Evolutionary conservation across 2,329 filamentous ascomycete genomes (phyloP).

Genomic region (Phaeoacremonium minimum): DNA sequence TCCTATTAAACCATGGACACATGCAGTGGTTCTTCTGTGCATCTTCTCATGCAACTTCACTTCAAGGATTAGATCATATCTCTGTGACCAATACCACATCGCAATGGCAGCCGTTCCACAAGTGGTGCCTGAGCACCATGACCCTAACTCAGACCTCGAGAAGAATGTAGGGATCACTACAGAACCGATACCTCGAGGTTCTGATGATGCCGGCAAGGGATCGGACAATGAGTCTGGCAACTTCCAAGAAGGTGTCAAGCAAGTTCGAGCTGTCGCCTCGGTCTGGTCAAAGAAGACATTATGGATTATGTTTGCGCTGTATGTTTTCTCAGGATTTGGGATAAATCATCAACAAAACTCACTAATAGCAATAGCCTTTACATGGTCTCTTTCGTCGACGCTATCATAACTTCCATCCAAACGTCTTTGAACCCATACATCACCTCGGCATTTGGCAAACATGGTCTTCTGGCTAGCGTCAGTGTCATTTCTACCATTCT

Average conservation of each 20-base stretch:
- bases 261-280: not conserved
- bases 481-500: conserved; percentile 35
- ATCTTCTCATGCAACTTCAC: too few relatives aligned
- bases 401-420: conserved; percentile 31
- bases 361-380: conserved; percentile 29
- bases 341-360: not conserved
- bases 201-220: too few relatives aligned
- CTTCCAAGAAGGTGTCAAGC: conserved; percentile 6
- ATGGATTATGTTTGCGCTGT: not conserved
- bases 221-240: not conserved
- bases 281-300: not conserved
- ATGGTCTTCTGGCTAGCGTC: conserved; percentile 41
- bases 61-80: too few relatives aligned
- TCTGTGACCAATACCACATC: too few relatives aligned
- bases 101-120: too few relatives aligned
- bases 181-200: too few relatives aligned
- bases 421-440: conserved; percentile 25
- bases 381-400: conserved; percentile 36
- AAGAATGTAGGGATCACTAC: too few relatives aligned
- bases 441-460: conserved; percentile 31
- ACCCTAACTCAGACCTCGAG: too few relatives aligned
- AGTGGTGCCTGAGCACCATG: too few relatives aligned
- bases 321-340: not conserved
- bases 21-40: too few relatives aligned
- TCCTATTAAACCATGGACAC: too few relatives aligned